Conservation (phyloP, 352 stramenopile species). For the Phytophthora fragariae region DNA sequence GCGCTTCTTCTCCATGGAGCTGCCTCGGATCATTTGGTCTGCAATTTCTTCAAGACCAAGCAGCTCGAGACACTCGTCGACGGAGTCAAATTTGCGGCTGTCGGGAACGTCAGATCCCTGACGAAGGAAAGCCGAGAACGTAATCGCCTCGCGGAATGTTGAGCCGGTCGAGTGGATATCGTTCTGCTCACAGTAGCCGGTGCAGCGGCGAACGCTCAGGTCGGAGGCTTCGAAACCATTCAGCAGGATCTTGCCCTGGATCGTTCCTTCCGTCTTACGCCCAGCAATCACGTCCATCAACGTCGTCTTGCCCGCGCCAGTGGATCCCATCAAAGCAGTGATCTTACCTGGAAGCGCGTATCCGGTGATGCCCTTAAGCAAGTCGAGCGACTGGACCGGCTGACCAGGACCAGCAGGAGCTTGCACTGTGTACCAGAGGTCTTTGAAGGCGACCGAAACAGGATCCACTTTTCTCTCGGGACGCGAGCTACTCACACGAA, state of each 20-base stretch:
- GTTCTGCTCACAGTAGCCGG: slow-evolving; percentile 88
- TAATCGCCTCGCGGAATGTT: slow-evolving; percentile 93
- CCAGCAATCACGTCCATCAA: slow-evolving; percentile 95
- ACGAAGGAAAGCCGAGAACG: slow-evolving; percentile 92
- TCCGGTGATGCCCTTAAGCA: slow-evolving; percentile 70
- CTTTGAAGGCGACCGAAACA: slow-evolving; percentile 62
- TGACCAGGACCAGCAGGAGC: slow-evolving; percentile 45
- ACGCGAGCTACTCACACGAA: slow-evolving; percentile 35
- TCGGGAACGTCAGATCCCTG: slow-evolving; percentile 49
- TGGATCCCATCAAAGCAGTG: slow-evolving; percentile 77
- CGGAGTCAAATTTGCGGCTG: slow-evolving; percentile 57
- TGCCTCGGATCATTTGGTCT: slow-evolving; percentile 67
- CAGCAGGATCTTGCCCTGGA: slow-evolving; percentile 72
- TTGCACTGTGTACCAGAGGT: slow-evolving; percentile 68
- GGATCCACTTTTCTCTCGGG: slow-evolving; percentile 39
- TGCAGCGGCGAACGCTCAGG: slow-evolving; percentile 62
- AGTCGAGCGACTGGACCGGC: slow-evolving; percentile 41
- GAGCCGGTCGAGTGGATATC: slow-evolving; percentile 91
- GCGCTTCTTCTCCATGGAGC: slow-evolving; percentile 70
- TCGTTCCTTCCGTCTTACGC: slow-evolving; percentile 84
- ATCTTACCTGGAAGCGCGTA: slow-evolving; percentile 64
- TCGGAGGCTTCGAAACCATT: slow-evolving; percentile 65
- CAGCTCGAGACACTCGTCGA: slow-evolving; percentile 65
- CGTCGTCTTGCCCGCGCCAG: slow-evolving; percentile 93
- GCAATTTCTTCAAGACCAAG: slow-evolving; percentile 65